Conservation (phyloP, 2,329 filamentous ascomycete species). For the Alternaria hordeiaustralica region DNA sequence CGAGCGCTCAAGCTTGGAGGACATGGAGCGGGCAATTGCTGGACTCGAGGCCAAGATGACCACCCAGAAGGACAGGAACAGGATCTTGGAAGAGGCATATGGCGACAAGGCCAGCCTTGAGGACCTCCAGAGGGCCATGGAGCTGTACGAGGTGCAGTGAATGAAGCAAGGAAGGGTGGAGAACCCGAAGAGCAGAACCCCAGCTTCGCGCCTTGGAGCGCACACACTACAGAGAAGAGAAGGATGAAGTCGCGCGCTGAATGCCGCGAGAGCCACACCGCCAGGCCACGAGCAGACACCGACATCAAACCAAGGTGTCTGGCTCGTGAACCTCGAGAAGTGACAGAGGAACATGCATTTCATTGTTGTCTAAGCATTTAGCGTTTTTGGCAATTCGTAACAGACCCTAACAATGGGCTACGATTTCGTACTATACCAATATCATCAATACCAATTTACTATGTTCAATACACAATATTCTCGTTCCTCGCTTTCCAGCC, state of each 20-base stretch:
- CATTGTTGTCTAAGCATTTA: not conserved
- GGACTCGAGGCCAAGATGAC: slow-evolving; percentile 36
- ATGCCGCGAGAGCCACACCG: slow-evolving; percentile 19
- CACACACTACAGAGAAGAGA: slow-evolving; percentile 4
- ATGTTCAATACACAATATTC: not conserved
- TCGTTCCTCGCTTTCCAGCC: not conserved
- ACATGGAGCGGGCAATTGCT: slow-evolving; percentile 41
- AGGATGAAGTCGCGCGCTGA: slow-evolving; percentile 11
- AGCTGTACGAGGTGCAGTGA: slow-evolving; percentile 53
- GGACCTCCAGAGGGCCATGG: slow-evolving; percentile 54
- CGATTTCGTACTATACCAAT: not conserved
- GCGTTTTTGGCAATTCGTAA: slow-evolving; percentile 2
- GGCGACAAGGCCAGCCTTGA: slow-evolving; percentile 53
- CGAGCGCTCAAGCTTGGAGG: slow-evolving; percentile 40
- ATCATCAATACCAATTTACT: slow-evolving; percentile 1
- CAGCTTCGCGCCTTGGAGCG: slow-evolving; percentile 14
- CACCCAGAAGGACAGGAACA: slow-evolving; percentile 45
- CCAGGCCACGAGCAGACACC: slow-evolving; percentile 10
- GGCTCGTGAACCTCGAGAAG: slow-evolving; percentile 16
- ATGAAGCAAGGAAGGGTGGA: not conserved
- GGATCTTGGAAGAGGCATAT: slow-evolving; percentile 55
- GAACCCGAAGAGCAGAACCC: slow-evolving; percentile 1
- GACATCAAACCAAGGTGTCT: not conserved
- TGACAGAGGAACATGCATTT: slow-evolving; percentile 8
- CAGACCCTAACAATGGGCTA: slow-evolving; percentile 3